Evolutionary conservation across 1,284 basidiomycete genomes (phyloP).

Genomic region (Veloboletus limbatus): DNA sequence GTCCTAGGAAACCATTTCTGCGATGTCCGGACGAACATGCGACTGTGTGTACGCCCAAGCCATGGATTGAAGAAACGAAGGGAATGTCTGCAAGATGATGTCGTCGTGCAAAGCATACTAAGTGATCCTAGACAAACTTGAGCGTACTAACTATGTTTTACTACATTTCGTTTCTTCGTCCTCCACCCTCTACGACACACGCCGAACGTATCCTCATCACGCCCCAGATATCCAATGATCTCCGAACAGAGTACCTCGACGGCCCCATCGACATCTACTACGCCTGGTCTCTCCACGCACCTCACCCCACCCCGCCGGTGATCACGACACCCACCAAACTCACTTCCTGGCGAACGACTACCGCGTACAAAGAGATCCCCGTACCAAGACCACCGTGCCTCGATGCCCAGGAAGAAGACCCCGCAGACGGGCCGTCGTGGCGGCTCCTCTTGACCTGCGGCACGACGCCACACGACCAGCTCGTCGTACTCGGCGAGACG

Average conservation of each 20-base stretch:
- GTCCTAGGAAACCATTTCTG: conserved; percentile 23
- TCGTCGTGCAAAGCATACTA: conserved; percentile 29
- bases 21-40: conserved; percentile 22
- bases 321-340: conserved; percentile 54
- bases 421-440: conserved; percentile 54
- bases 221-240: conserved; percentile 76
- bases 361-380: conserved; percentile 69
- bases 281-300: conserved; percentile 40
- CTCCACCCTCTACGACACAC: conserved; percentile 52
- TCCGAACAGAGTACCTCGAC: conserved; percentile 64
- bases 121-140: too few relatives aligned
- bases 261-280: conserved; percentile 55
- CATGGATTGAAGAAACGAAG: conserved; percentile 18
- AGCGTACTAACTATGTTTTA: too few relatives aligned
- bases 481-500: conserved; percentile 38
- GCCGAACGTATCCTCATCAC: conserved; percentile 49
- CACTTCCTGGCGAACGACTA: conserved; percentile 64
- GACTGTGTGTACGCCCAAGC: conserved; percentile 12
- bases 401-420: conserved; percentile 16
- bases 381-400: conserved; percentile 59
- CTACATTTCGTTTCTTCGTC: conserved; percentile 76
- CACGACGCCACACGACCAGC: conserved; percentile 16
- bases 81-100: conserved; percentile 19
- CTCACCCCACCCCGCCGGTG: conserved; percentile 16
- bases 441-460: conserved; percentile 55